Evolutionary conservation across 768 basidiomycete genomes (phyloP).

Genomic region (Calvatia gigantea): DNA sequence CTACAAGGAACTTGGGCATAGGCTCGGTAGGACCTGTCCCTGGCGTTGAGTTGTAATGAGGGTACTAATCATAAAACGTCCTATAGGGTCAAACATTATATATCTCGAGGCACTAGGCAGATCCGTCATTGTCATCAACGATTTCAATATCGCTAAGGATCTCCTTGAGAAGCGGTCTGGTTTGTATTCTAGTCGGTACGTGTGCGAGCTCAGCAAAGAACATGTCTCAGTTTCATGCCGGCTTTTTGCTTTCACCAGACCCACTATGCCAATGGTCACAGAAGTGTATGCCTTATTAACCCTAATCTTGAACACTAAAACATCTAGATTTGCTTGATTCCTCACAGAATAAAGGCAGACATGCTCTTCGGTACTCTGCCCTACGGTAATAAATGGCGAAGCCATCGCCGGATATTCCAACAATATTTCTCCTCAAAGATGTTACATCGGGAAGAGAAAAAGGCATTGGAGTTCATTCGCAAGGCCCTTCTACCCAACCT

Average conservation of each 20-base stretch:
- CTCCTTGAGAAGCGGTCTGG: conserved; percentile 55
- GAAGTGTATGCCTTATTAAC: conserved; percentile 6
- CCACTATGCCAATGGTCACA: background rate
- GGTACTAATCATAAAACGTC: background rate
- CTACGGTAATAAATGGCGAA: conserved; percentile 24
- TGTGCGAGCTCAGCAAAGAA: background rate
- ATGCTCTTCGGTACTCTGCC: conserved; percentile 12
- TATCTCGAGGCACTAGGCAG: conserved; percentile 50
- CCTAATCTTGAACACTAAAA: background rate
- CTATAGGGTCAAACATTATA: conserved; percentile 36
- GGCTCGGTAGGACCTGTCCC: conserved; percentile 7
- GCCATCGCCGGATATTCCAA: conserved; percentile 24
- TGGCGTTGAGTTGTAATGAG: background rate
- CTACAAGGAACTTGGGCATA: conserved; percentile 10
- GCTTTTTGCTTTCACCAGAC: conserved; percentile 3
- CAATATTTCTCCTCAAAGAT: conserved; percentile 18
- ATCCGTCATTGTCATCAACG: conserved; percentile 36
- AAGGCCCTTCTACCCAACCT: conserved; percentile 3
- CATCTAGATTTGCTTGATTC: too few relatives aligned
- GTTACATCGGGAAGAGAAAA: background rate
- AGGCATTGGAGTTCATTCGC: conserved; percentile 6
- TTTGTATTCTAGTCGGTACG: conserved; percentile 50
- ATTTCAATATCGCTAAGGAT: conserved; percentile 39
- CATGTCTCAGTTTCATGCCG: background rate
- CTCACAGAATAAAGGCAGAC: background rate